These are phyloP conservation scores for Pseudogymnoascus sp. DNA, from an alignment of 2,329 filamentous ascomycete genomes.

Conservation along the genomic window DNA sequence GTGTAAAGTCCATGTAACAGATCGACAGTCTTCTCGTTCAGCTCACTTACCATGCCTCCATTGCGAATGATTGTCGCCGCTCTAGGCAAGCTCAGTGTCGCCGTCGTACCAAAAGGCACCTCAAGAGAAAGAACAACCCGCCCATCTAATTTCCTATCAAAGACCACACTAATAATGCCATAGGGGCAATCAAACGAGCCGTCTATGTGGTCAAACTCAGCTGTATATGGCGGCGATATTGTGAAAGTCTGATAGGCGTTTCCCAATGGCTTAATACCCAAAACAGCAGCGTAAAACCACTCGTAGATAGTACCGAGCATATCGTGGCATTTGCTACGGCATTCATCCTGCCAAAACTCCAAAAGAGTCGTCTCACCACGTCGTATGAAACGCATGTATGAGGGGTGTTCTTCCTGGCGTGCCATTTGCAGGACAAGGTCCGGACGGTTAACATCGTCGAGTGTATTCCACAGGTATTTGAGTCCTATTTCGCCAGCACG, in stretches of 20 bases:
- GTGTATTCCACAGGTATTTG: conserved; percentile 25
- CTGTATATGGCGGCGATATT: conserved; percentile 22
- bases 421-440: conserved; percentile 38
- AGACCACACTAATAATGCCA: conserved; percentile 29
- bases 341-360: conserved; percentile 39
- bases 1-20: background rate
- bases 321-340: conserved; percentile 39
- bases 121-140: background rate
- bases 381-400: conserved; percentile 35
- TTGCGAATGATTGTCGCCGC: background rate
- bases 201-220: conserved; percentile 34
- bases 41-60: background rate
- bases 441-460: conserved; percentile 34
- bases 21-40: background rate
- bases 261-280: conserved; percentile 32
- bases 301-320: conserved; percentile 43
- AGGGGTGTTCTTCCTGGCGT: conserved; percentile 40
- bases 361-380: conserved; percentile 37
- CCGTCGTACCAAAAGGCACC: background rate
- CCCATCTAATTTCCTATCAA: conserved; percentile 11
- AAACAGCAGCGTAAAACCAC: conserved; percentile 35
- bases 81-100: background rate
- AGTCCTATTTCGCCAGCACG: conserved; percentile 37
- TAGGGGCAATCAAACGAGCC: conserved; percentile 35
- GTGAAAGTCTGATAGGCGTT: conserved; percentile 36